These are phyloP conservation scores for Chrysosporium keratinophilum DNA, from an alignment of 2,329 filamentous ascomycete genomes.

Conservation along the genomic window DNA sequence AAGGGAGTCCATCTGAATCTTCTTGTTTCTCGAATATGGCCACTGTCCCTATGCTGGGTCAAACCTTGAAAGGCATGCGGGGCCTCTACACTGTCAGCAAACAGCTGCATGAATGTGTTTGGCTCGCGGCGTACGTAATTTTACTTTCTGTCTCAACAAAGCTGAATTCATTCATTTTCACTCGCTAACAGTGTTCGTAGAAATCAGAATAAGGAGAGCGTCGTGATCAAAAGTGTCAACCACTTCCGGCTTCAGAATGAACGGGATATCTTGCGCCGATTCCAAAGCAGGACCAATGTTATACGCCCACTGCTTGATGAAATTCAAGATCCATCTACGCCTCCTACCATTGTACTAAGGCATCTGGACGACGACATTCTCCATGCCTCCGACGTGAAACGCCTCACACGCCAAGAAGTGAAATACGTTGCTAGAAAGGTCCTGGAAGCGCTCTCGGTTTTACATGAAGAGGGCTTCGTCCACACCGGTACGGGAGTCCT, in stretches of 20 bases:
- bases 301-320: conserved; percentile 22
- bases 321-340: conserved; percentile 15
- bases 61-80: too few species aligned
- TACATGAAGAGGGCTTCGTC: conserved; percentile 18
- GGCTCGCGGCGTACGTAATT: conserved; percentile 10
- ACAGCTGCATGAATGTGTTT: conserved; percentile 11
- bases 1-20: too few species aligned
- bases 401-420: conserved; percentile 15
- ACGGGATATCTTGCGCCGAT: conserved; percentile 20
- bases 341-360: conserved; percentile 16
- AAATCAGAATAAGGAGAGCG: conserved; percentile 16
- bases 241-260: conserved; percentile 22
- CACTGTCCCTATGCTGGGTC: too few species aligned
- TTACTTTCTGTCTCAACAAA: too few species aligned
- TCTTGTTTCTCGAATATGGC: too few species aligned
- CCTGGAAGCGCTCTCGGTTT: conserved; percentile 14
- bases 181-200: conserved; percentile 2
- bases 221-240: conserved; percentile 18
- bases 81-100: conserved; percentile 11
- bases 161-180: too few species aligned
- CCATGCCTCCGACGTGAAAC: conserved; percentile 6
- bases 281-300: conserved; percentile 18
- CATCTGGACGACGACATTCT: conserved; percentile 17
- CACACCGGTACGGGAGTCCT: conserved; percentile 19
- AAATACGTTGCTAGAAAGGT: conserved; percentile 17